phyloP scores from a whole-genome alignment of 306 rosid species.

The Malus sylvestris region DNA sequence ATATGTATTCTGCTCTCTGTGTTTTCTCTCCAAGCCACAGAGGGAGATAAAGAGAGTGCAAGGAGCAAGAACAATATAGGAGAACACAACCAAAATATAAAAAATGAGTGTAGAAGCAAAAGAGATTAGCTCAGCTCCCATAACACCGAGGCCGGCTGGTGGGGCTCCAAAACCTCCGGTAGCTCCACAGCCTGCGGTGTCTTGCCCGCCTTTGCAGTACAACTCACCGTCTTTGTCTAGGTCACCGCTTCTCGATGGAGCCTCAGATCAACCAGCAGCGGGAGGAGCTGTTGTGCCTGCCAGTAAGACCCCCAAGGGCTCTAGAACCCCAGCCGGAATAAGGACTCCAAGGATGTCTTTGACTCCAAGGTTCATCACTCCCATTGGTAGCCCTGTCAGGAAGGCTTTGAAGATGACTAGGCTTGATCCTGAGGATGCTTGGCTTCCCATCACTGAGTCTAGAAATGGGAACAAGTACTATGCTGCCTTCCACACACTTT shows the following conservation, averaged over 20 bases:
- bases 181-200: slow-evolving; percentile 26
- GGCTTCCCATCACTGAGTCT: slow-evolving; percentile 57
- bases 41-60: not conserved
- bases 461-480: slow-evolving; percentile 48
- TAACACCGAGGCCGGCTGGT: slow-evolving; percentile 38
- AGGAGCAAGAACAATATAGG: not conserved
- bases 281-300: not conserved
- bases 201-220: slow-evolving; percentile 65
- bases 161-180: not conserved
- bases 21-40: slow-evolving; percentile 1
- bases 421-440: slow-evolving; percentile 44
- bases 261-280: not conserved
- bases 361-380: slow-evolving; percentile 34
- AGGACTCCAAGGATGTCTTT: slow-evolving; percentile 23
- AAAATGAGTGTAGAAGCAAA: slow-evolving; percentile 35
- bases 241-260: slow-evolving; percentile 23
- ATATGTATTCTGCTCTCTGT: not conserved
- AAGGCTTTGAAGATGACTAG: slow-evolving; percentile 29
- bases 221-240: slow-evolving; percentile 33
- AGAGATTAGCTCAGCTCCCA: slow-evolving; percentile 61
- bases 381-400: slow-evolving; percentile 33
- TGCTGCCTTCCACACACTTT: slow-evolving; percentile 48
- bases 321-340: slow-evolving; percentile 24
- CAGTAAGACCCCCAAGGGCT: slow-evolving; percentile 45
- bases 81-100: not conserved